These are phyloP conservation scores for Ilex aquifolium DNA, from an alignment of 257 asterid genomes.

Conservation along the genomic window DNA sequence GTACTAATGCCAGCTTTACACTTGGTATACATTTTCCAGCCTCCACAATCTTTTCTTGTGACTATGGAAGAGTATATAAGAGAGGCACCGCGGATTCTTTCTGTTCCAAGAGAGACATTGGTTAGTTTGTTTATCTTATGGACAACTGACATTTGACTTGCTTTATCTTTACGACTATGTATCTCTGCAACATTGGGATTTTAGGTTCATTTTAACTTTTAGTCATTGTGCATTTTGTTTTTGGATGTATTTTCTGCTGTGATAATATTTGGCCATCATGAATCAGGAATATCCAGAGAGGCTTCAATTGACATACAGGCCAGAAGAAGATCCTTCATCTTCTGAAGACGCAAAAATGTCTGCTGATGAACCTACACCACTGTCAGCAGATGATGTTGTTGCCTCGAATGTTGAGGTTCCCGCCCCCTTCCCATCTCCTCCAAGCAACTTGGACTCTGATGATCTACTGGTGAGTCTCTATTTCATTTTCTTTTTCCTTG, in stretches of 20 bases:
- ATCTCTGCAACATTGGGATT: no score
- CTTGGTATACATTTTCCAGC: conserved; percentile 28
- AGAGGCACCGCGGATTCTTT: conserved; percentile 48
- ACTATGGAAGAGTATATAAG: conserved; percentile 55
- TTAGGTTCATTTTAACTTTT: no score
- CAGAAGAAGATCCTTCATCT: conserved; percentile 61
- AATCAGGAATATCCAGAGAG: conserved; percentile 90
- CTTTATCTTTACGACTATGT: no score
- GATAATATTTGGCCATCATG: conserved; percentile 7
- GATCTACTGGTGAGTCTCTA: conserved; percentile 67
- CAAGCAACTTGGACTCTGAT: conserved; percentile 49
- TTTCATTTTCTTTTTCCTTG: conserved; percentile 4
- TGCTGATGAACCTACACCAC: conserved; percentile 43
- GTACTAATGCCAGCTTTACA: conserved; percentile 6
- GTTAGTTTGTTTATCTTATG: conserved; percentile 28
- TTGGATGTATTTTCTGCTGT: not conserved
- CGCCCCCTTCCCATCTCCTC: conserved; percentile 40
- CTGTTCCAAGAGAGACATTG: conserved; percentile 40
- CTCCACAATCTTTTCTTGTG: conserved; percentile 49
- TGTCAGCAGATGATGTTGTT: conserved; percentile 39
- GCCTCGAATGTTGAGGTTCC: conserved; percentile 39
- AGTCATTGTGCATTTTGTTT: not conserved
- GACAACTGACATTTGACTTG: not conserved
- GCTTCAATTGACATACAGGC: conserved; percentile 90
- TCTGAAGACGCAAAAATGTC: conserved; percentile 49